phyloP scores from a whole-genome alignment of 768 basidiomycete species.

The Infundibulicybe gibba region DNA sequence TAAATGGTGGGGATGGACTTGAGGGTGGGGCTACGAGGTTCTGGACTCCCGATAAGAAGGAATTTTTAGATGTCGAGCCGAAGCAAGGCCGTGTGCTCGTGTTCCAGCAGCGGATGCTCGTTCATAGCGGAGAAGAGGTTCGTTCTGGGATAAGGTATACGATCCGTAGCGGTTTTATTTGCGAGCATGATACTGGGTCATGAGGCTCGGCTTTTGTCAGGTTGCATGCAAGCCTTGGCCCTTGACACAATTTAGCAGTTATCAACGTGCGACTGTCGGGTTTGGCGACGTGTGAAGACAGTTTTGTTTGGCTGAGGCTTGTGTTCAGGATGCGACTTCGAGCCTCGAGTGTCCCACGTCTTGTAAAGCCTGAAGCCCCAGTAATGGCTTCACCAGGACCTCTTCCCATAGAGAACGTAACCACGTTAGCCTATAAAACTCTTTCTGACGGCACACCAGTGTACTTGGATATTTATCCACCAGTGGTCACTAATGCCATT shows the following conservation, averaged over 20 bases:
- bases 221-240: too few relatives aligned
- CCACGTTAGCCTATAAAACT: slow-evolving; percentile 16
- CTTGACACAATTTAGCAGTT: too few relatives aligned
- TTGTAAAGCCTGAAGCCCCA: too few relatives aligned
- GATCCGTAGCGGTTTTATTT: slow-evolving; percentile 40
- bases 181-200: slow-evolving; percentile 1
- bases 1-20: slow-evolving; percentile 29
- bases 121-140: slow-evolving; percentile 41
- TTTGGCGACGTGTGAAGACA: too few relatives aligned
- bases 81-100: slow-evolving; percentile 39
- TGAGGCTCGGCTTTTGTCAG: too few relatives aligned
- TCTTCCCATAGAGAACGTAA: too few relatives aligned
- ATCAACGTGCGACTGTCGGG: too few relatives aligned
- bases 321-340: too few relatives aligned
- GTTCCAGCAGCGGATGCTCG: slow-evolving; percentile 37
- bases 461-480: slow-evolving; percentile 18
- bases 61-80: slow-evolving; percentile 36
- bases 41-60: slow-evolving; percentile 18
- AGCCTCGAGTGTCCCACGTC: too few relatives aligned
- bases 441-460: slow-evolving; percentile 2
- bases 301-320: too few relatives aligned
- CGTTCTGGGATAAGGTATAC: slow-evolving; percentile 34
- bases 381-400: too few relatives aligned
- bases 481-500: background rate
- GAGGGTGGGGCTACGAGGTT: slow-evolving; percentile 40